Percentiles rank a stretch among this genome's conserved stretches.
Conservation (phyloP, 331 rosid genomes). For the Quercus lobata region DNA sequence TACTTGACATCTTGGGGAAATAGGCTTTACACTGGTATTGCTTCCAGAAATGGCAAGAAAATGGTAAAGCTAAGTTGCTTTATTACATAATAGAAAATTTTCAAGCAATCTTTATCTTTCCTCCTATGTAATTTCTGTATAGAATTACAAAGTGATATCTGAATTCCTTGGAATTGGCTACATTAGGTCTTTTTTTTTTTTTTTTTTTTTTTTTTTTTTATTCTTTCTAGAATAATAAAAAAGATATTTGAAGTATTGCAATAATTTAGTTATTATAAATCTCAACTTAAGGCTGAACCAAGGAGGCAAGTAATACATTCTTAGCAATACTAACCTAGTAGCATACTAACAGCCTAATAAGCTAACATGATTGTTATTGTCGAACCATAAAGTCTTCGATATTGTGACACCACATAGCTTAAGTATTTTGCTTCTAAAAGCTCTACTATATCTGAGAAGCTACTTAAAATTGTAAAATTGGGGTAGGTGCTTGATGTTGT, state of each 20-base stretch:
- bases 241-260: not conserved
- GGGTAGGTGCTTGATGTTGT: not conserved
- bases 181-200: not conserved
- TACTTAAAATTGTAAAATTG: not conserved
- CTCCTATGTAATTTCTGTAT: not conserved
- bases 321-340: not conserved
- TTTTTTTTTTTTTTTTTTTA: no score
- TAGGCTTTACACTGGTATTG: not conserved
- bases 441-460: not conserved
- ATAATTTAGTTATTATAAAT: not conserved
- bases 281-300: not conserved
- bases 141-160: not conserved
- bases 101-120: not conserved
- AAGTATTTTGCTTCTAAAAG: not conserved
- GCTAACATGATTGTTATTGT: not conserved
- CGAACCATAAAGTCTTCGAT: not conserved
- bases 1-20: not conserved
- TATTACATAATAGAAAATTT: not conserved
- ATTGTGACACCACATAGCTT: not conserved
- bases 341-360: not conserved
- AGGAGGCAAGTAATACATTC: not conserved
- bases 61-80: not conserved
- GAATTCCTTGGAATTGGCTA: not conserved
- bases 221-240: not conserved
- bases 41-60: not conserved